Base-by-base conservation (phyloP, 1,139 yeast species). In the Geotrichum klebahnii region DNA sequence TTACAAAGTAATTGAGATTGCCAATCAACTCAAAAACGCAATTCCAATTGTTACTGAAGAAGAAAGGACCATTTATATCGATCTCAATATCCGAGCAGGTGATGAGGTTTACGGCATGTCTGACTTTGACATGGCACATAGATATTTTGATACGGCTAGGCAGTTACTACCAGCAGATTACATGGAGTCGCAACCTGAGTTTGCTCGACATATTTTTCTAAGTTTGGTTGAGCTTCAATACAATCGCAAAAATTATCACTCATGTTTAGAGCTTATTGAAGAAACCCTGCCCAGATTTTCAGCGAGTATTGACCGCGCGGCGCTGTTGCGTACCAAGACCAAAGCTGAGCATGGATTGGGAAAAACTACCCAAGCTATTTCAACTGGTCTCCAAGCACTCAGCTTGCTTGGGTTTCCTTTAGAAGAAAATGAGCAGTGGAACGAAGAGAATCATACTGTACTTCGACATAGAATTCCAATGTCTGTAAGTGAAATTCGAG, bases 401-500 rank as follows among this genome's bases (percentile, higher is more conserved):
- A 52, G 52, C 2, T 40, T 59, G 34, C 53, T 61, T n/a, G 66
- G 66, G 3, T 53, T 59, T 32, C 56, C 54, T 3, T 54, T 76
- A 4, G 58, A 66, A 9, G 69, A 69, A 24, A 74, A 74, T 3
- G 62, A 73, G 10, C 62, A 59, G 3, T 65, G 69, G 61, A 64
- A 65, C 46, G 55, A 53, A 19, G 55, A 52, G 12, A 62, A 66
- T 34, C 59, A 63, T 12, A 59, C 61, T 3, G 62, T 59, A 23
- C 58, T 72, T 32, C 54, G 60, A 17, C 64, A 65, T 5, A 65
- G 67, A 45, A 63, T 75, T 4, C 80, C 80, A 0, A 57, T 71
- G 3, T 70, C 79, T 1, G 65, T 73, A 1, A 61, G 69, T 1
- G 80, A 76, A 45, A 73, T 78, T 14, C 60, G 77, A 28, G 63